These are phyloP conservation scores for Lipomyces kockii DNA, from an alignment of 805 yeast species.

Conservation along the genomic window DNA sequence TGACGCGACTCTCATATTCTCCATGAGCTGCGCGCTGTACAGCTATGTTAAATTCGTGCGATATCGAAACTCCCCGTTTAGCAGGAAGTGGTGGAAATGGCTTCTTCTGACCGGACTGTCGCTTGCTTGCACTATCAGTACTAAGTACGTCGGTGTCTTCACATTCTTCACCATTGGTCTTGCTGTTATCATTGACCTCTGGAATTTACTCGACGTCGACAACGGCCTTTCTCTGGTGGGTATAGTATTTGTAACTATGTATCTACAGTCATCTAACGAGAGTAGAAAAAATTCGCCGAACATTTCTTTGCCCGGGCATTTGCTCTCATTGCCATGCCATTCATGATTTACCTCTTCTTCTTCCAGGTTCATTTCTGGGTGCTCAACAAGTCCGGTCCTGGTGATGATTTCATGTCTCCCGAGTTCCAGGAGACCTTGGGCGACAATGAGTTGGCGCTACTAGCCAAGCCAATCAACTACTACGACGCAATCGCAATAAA, in stretches of 20 bases:
- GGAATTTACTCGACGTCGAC: slow-evolving; percentile 79
- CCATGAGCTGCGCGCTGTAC: slow-evolving; percentile 81
- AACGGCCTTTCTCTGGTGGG: slow-evolving; percentile 58
- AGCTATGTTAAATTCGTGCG: slow-evolving; percentile 79
- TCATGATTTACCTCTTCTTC: slow-evolving; percentile 81
- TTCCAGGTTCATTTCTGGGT: slow-evolving; percentile 88
- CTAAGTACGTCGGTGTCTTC: slow-evolving; percentile 94
- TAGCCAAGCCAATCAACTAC: slow-evolving; percentile 72
- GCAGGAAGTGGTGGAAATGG: slow-evolving; percentile 86
- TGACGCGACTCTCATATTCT: slow-evolving; percentile 84
- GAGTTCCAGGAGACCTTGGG: slow-evolving; percentile 91
- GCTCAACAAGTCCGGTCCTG: slow-evolving; percentile 88
- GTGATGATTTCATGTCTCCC: slow-evolving; percentile 92
- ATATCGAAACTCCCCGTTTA: slow-evolving; percentile 68
- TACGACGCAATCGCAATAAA: slow-evolving; percentile 76
- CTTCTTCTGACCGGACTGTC: slow-evolving; percentile 79
- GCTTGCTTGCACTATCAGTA: slow-evolving; percentile 88
- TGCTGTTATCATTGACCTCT: slow-evolving; percentile 83
- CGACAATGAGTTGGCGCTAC: slow-evolving; percentile 76
- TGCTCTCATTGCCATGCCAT: slow-evolving; percentile 77
- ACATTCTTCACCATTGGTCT: slow-evolving; percentile 86
- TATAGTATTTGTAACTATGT: background rate
- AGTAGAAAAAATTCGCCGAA: slow-evolving; percentile 53
- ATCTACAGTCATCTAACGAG: background rate
- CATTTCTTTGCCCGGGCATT: slow-evolving; percentile 79